Evolutionary conservation across 2,329 filamentous ascomycete genomes (phyloP).

Genomic region (Diaporthe sp.): DNA sequence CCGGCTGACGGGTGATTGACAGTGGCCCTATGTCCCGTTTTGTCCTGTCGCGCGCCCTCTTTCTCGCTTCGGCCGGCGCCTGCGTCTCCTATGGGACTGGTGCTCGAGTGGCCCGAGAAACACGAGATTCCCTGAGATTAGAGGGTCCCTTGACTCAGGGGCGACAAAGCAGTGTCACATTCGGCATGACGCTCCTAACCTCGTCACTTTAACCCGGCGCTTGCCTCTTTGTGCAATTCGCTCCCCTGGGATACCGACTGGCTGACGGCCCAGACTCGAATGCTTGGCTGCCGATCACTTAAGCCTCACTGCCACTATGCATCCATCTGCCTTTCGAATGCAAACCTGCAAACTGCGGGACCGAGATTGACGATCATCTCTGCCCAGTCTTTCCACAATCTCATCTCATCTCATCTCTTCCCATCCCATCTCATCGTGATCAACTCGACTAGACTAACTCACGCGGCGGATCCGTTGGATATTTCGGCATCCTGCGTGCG

Average conservation of each 20-base stretch:
- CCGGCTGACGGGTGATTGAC: background rate
- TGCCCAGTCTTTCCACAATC: background rate
- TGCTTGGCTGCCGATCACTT: background rate
- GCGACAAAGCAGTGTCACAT: conserved; percentile 12
- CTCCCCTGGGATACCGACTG: background rate
- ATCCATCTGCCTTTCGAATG: background rate
- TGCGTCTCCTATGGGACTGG: conserved; percentile 22
- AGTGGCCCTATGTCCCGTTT: conserved; percentile 10
- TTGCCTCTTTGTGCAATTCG: conserved; percentile 1
- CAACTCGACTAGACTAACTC: background rate
- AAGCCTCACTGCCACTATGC: conserved; percentile 10
- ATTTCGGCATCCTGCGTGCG: conserved; percentile 23
- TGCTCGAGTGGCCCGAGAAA: conserved; percentile 11
- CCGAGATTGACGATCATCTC: conserved; percentile 1
- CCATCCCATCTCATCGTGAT: background rate
- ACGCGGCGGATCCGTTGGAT: conserved; percentile 12
- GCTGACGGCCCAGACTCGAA: background rate
- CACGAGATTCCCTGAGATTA: conserved; percentile 24
- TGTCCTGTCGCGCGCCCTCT: conserved; percentile 1
- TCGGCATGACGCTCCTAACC: conserved; percentile 6
- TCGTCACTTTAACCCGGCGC: conserved; percentile 3
- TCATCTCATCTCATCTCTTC: background rate
- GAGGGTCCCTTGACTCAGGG: conserved; percentile 32
- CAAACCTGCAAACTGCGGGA: background rate
- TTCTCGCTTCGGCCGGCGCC: conserved; percentile 19